Evolutionary conservation across 306 rosid genomes (phyloP).

Genomic region (Cicer chorassanicum): DNA sequence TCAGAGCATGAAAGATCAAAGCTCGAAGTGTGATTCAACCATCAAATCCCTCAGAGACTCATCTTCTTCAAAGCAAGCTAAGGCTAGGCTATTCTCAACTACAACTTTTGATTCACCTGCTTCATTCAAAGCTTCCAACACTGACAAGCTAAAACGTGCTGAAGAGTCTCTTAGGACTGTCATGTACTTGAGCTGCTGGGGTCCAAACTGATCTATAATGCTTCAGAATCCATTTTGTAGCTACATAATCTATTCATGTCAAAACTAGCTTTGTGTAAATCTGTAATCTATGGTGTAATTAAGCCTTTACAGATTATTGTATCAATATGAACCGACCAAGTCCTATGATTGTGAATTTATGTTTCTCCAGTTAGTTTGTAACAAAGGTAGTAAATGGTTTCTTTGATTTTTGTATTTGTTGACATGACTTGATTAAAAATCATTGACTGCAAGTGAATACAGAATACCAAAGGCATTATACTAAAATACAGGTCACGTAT

Average conservation of each 20-base stretch:
- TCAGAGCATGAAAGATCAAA: slow-evolving; percentile 65
- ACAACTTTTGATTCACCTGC: slow-evolving; percentile 41
- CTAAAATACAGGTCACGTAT: too few species aligned
- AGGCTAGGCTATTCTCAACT: slow-evolving; percentile 45
- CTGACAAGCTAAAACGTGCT: slow-evolving; percentile 53
- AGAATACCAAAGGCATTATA: too few species aligned
- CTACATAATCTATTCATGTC: not conserved
- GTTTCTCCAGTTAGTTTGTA: not conserved
- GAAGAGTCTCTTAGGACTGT: slow-evolving; percentile 78
- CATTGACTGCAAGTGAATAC: not conserved
- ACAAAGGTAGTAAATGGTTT: not conserved
- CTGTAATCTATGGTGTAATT: not conserved
- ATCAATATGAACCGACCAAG: not conserved
- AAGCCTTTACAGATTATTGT: not conserved
- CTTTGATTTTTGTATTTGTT: not conserved
- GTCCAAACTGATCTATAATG: slow-evolving; percentile 53
- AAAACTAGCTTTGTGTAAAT: slow-evolving; percentile 18
- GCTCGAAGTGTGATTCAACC: slow-evolving; percentile 55
- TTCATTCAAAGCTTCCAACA: slow-evolving; percentile 34
- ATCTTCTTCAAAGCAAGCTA: slow-evolving; percentile 50
- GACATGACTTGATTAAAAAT: not conserved
- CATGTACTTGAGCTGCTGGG: slow-evolving; percentile 91
- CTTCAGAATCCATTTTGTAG: not conserved
- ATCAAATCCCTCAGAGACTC: slow-evolving; percentile 57
- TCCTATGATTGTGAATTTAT: not conserved